Evolutionary conservation across 176 grass and related monocot genomes (phyloP), one percentile per base, ranked within the genome.

Genomic region (Raddia distichophylla): DNA sequence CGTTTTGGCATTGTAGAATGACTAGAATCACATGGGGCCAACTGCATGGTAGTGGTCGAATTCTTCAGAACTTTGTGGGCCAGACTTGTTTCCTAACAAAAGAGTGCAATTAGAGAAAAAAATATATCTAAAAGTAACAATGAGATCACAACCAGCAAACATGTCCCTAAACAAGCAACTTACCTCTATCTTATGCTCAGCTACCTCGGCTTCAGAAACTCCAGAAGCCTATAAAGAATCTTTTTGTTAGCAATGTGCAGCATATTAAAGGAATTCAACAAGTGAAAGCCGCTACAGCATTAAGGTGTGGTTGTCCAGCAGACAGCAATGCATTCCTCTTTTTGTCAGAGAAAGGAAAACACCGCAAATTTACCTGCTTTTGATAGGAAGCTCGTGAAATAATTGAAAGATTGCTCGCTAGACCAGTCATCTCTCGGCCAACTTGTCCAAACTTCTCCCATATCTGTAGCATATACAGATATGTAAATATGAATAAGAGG

Each of bases 381-480:
- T 90, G 84, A 82, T 74, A 90, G 46, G 92, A 98, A 83, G 72
- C 73, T 80, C 61, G 84, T 34, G 90, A 93, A 63, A 87, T 88
- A 60, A 52, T 71, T 83, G 93, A 85, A 68, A 93, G 91, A 75
- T 71, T 85, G 77, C 80, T 91, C 9, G 93, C 86, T 42, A 95
- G 64, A 77, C 27, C 77, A 82, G 89, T 57, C 83, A 95, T 95
- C 66, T 93, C 68, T 78, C 76, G 90, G 63, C 89, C 89, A 72
- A 91, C 83, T 67, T 85, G 86, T 86, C 85, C 86, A 79, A 99
- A 77, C 16, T 86, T 86, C 76, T 83, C 83, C 93, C 93, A 99
- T 48, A 95, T 81, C 96, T 99, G 45, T 22, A 75, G 64, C 87
- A 82, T 65, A 68, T 46, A 47, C 37, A 65, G 42, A 81, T 15